Conservation (phyloP, 2,329 filamentous ascomycete genomes). For the Alternaria triticimaculans region DNA sequence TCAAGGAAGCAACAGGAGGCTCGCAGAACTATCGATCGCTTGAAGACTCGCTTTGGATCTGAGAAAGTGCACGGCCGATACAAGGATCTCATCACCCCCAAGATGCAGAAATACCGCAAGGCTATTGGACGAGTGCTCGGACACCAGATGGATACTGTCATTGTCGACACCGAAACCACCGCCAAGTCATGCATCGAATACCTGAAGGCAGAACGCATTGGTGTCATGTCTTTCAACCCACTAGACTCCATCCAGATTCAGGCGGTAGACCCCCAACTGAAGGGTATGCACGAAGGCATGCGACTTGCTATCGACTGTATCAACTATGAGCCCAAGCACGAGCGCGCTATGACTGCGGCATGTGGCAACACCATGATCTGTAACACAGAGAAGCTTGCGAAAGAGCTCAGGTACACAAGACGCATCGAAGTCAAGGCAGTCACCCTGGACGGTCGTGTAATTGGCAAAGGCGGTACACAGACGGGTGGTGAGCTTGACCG, state of each 20-base stretch:
- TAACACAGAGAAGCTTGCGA: constrained; percentile 84
- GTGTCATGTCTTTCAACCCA: constrained; percentile 92
- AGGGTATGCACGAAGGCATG: constrained; percentile 82
- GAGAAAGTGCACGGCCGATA: constrained; percentile 85
- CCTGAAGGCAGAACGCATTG: constrained; percentile 85
- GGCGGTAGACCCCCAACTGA: constrained; percentile 85
- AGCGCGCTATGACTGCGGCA: constrained; percentile 92
- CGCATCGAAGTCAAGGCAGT: constrained; percentile 92
- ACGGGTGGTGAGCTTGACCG: constrained; percentile 84
- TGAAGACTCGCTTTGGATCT: constrained; percentile 84
- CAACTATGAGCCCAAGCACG: constrained; percentile 85
- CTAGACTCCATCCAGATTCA: constrained; percentile 97
- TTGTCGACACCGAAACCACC: constrained; percentile 94
- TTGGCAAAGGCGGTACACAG: constrained; percentile 96
- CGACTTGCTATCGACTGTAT: constrained; percentile 94
- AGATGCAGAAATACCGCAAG: constrained; percentile 95
- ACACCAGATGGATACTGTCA: constrained; percentile 89
- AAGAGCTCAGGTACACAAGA: constrained; percentile 85
- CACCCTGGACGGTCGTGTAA: constrained; percentile 92
- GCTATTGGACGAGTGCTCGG: constrained; percentile 92
- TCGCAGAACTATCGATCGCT: constrained; percentile 81
- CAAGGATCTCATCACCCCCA: constrained; percentile 90
- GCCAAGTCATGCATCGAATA: constrained; percentile 94
- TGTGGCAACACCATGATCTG: constrained; percentile 96
- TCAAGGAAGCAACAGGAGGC: constrained; percentile 79